phyloP scores from a whole-genome alignment of 176 grass and related monocot species.

The Otatea glauca region DNA sequence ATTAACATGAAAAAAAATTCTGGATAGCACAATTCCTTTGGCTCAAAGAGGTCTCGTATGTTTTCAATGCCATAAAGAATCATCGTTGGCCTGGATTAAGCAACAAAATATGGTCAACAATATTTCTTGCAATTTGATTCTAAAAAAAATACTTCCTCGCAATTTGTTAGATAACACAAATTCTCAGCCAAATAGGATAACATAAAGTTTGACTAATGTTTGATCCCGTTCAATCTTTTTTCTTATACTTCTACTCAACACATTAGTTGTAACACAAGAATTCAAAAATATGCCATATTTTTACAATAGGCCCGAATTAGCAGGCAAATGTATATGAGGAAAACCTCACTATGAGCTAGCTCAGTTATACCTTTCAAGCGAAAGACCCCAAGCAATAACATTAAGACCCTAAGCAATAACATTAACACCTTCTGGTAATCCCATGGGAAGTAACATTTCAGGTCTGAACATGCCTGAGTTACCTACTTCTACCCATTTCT shows the following conservation, averaged over 20 bases:
- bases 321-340: slow-evolving; percentile 2
- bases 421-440: slow-evolving; percentile 35
- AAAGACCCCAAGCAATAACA: no score
- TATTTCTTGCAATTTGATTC: no score
- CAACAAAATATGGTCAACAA: no score
- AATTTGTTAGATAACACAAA: not conserved
- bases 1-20: not conserved
- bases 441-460: no score
- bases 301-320: not conserved
- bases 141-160: not conserved
- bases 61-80: no score
- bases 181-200: not conserved
- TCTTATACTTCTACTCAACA: not conserved
- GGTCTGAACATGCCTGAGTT: no score
- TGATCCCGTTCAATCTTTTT: no score
- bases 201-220: not conserved
- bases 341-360: not conserved
- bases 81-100: no score
- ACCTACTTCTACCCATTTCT: no score
- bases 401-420: no score
- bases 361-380: slow-evolving; percentile 27
- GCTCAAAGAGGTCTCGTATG: no score
- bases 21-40: no score
- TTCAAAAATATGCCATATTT: not conserved
- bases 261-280: not conserved